Evolutionary conservation across 495 filamentous ascomycete genomes (phyloP).

Genomic region (Neurospora sp.): DNA sequence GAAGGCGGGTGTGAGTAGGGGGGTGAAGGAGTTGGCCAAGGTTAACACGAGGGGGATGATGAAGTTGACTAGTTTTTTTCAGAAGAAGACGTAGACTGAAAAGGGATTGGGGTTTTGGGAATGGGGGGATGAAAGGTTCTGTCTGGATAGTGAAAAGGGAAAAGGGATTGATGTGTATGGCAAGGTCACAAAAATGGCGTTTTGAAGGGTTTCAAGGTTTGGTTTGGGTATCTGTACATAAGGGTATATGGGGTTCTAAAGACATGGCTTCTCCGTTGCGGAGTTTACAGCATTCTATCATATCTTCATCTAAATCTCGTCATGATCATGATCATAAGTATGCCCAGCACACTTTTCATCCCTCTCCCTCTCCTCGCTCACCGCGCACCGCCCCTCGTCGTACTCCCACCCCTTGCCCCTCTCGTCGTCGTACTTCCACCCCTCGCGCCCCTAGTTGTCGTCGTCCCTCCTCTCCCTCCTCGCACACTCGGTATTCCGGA

Average conservation of each 20-base stretch:
- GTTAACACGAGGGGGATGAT: slow-evolving; percentile 87
- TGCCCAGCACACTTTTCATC: neutral
- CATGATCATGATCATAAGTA: neutral
- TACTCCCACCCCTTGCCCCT: neutral
- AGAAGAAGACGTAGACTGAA: slow-evolving; percentile 44
- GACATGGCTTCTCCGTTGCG: neutral
- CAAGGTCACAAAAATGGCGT: neutral
- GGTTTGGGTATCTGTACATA: neutral
- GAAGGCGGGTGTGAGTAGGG: slow-evolving; percentile 61
- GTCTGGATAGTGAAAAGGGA: neutral
- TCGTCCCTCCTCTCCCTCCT: slow-evolving; percentile 20
- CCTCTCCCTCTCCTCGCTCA: neutral
- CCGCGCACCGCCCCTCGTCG: slow-evolving; percentile 6
- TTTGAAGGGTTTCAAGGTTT: neutral
- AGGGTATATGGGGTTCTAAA: neutral
- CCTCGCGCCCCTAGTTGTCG: slow-evolving; percentile 3
- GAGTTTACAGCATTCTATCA: neutral
- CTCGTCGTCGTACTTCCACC: slow-evolving; percentile 13
- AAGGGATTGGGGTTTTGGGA: too few species aligned
- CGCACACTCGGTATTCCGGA: neutral
- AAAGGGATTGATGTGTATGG: slow-evolving; percentile 1
- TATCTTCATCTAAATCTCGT: neutral
- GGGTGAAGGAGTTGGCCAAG: slow-evolving; percentile 71
- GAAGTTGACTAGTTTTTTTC: slow-evolving; percentile 93
- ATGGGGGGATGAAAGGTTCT: neutral